Base-by-base conservation (phyloP, 352 stramenopile species). In the Globisporangium parvum region DNA sequence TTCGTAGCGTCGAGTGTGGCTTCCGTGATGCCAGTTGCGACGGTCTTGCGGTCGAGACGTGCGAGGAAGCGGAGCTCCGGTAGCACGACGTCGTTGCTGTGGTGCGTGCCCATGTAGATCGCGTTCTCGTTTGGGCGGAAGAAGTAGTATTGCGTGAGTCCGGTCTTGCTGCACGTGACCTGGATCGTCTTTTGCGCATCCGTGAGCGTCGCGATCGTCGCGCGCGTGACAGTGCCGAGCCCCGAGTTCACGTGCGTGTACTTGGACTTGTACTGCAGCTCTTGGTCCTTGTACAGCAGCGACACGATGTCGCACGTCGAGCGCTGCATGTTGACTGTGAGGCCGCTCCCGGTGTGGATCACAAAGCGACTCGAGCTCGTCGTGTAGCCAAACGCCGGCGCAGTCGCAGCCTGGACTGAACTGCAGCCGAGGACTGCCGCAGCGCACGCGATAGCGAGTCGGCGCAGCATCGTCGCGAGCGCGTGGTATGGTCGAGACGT, bases 71-170 rank as follows among this genome's bases (percentile, higher is more conserved):
- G 73, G 6, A 83, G 57, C 52, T 83, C 73, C 3, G 63, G 57
- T 0, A 83, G 60, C 40, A 61, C 52, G 0, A 72, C 58, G 28
- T 67, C 62, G 8, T 51, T 56, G 18, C 57, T 65, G 60, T 80
- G 68, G 69, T 80, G 70, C 10, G 70, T 84, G 26, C 70, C 73
- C 71, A 84, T 80, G 63, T 84, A 84, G 40, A 84, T 55, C 28
- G 59, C 57, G 37, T 77, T 84, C 57, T 84, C 73, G 41, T 75
- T 69, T 1, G 71, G 70, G 14, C 73, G 70, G 64, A 84, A 77
- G 11, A 80, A 63, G 33, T 77, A 80, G 37, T 77, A 80, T 54
- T 84, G 73, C 53, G 71, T 71, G 26, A 84, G 42, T 1, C 73
- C 71, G 1, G 50, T 60, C 10, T 51, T 68, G 9, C 59, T 63